These are phyloP conservation scores for Kondoa subrosea DNA, from an alignment of 768 basidiomycete species.

Conservation along the genomic window DNA sequence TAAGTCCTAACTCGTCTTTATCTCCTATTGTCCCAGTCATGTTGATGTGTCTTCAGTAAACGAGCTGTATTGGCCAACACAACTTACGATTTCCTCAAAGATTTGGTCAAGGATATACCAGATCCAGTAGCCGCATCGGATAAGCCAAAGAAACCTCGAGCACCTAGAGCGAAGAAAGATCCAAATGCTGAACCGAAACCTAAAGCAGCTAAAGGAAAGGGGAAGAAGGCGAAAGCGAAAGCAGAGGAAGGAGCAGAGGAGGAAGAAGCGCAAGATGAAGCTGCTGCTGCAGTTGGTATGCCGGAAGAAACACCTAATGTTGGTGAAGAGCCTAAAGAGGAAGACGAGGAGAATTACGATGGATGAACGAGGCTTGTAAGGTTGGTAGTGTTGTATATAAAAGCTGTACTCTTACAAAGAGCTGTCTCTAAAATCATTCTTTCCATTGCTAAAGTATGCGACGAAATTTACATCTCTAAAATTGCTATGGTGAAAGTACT, in stretches of 20 bases:
- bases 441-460: too few relatives aligned
- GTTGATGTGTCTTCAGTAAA: conserved; percentile 8
- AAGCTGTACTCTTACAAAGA: too few relatives aligned
- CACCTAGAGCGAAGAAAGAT: not conserved
- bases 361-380: not conserved
- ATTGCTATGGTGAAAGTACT: too few relatives aligned
- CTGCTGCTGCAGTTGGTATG: not conserved
- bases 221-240: not conserved
- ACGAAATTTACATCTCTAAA: too few relatives aligned
- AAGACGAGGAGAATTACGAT: not conserved
- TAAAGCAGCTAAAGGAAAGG: not conserved
- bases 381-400: not conserved
- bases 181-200: not conserved
- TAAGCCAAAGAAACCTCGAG: not conserved
- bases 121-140: conserved; percentile 6
- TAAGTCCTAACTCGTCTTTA: conserved; percentile 5
- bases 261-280: not conserved
- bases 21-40: conserved; percentile 3
- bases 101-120: conserved; percentile 14
- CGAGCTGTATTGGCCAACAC: conserved; percentile 11
- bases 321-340: not conserved
- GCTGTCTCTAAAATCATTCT: too few relatives aligned
- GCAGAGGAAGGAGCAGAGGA: not conserved
- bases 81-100: conserved; percentile 16
- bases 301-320: not conserved